Conservation (phyloP, 2,329 filamentous ascomycete species). For the Xylaria digitata region DNA sequence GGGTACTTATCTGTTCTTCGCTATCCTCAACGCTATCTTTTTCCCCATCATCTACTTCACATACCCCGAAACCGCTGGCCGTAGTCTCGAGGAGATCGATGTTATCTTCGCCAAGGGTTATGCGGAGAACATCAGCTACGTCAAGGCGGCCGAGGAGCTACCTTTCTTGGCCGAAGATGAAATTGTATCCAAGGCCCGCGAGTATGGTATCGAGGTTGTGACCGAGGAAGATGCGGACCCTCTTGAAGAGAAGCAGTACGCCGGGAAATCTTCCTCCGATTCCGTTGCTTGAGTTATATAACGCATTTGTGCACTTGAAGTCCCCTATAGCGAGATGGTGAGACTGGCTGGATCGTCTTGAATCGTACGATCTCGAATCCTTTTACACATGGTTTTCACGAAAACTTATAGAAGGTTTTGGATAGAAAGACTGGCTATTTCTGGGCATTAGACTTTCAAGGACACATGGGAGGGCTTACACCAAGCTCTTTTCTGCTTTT, state of each 20-base stretch:
- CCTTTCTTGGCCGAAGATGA: slow-evolving; percentile 64
- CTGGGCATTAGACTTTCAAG: slow-evolving; percentile 1
- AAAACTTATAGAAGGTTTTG: slow-evolving; percentile 22
- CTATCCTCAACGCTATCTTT: slow-evolving; percentile 59
- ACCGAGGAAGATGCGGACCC: slow-evolving; percentile 43
- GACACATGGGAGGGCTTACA: background rate
- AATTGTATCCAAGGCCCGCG: slow-evolving; percentile 60
- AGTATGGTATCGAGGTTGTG: slow-evolving; percentile 45
- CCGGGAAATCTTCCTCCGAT: slow-evolving; percentile 27
- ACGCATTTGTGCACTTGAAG: background rate
- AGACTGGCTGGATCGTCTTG: slow-evolving; percentile 7
- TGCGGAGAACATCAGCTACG: slow-evolving; percentile 70
- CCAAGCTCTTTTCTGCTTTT: background rate
- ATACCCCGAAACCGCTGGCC: slow-evolving; percentile 63
- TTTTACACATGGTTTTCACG: slow-evolving; percentile 8
- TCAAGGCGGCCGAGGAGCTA: slow-evolving; percentile 67
- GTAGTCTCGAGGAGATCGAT: slow-evolving; percentile 67
- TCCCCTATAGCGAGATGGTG: background rate
- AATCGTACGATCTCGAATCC: background rate
- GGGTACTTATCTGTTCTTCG: slow-evolving; percentile 61
- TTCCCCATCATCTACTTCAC: slow-evolving; percentile 62
- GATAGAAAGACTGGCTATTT: slow-evolving; percentile 14
- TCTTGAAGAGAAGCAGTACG: slow-evolving; percentile 36
- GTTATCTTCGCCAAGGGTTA: slow-evolving; percentile 69
- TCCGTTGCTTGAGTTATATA: slow-evolving; percentile 15